These are phyloP conservation scores for Austropuccinia psidii DNA, from an alignment of 1,284 basidiomycete genomes.

Conservation along the genomic window DNA sequence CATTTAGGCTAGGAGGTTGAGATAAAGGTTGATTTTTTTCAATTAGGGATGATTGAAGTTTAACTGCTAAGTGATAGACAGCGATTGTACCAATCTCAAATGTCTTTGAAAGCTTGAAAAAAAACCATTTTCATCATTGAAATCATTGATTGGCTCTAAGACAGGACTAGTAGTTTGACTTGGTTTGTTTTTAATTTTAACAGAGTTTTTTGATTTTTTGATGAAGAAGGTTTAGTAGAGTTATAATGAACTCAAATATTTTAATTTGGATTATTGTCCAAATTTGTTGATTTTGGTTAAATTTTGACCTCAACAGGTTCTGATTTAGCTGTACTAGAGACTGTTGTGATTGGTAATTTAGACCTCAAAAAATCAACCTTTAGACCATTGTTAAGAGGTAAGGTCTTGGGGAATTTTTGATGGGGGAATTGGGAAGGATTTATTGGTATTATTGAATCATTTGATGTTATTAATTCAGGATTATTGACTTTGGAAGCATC, in stretches of 20 bases:
- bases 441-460: neutral
- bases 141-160: neutral
- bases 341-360: neutral
- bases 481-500: no score
- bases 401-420: no score
- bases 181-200: neutral
- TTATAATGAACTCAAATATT: neutral
- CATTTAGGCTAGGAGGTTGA: neutral
- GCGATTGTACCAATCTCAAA: constrained; percentile 29
- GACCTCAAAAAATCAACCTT: neutral
- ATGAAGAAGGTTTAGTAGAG: neutral
- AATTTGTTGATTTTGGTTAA: neutral
- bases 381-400: no score
- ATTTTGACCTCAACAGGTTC: neutral
- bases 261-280: neutral
- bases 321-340: neutral
- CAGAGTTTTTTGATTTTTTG: neutral
- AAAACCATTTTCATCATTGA: neutral
- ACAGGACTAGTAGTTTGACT: neutral
- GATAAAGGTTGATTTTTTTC: neutral
- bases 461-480: no score
- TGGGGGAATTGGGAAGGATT: no score
- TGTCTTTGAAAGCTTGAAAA: constrained; percentile 8
- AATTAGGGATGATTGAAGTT: neutral
- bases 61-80: neutral